Base-by-base conservation (phyloP, 2,329 filamentous ascomycete species). In the Penicillium sp. region DNA sequence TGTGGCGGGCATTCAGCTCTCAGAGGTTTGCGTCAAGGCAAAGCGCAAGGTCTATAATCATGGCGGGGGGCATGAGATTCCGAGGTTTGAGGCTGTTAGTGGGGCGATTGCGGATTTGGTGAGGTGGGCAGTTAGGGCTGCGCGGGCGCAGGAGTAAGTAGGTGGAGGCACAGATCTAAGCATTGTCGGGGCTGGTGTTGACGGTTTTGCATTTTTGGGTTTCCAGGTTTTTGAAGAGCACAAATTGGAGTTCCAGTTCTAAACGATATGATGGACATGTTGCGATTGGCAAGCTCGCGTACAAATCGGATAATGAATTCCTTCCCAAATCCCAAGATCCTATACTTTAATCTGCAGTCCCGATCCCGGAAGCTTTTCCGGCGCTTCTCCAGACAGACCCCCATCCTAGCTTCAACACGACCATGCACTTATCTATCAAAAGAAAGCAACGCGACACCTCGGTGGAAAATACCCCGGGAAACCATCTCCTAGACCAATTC, bases 61-160 rank as follows among this genome's bases (percentile, higher is more conserved):
- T 69, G 71, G 69, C 0, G 79, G 79, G 7, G 79, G 79, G 0
- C 79, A 81, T 74, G 79, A 81, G 62, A 78, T 81, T 63, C 79
- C 79, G 8, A 67, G 79, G 35, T 71, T 54, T 6, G 64, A 62
- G 9, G 60, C 15, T 17, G 76, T 79, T 19, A 76, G 69, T 44
- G 61, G 66, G 19, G 61, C 64, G 7, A 73, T 80, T 56, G 75
- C 73, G 8, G 68, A 69, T 47, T 58, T 76, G 56, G 66, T 77
- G 17, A 55, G 70, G 38, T 76, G 74, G 75, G 73, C 61, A n/a
- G 52, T 70, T 58, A 46, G 45, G 30, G 65, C 62, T 52, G 66
- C 55, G n/a, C 38, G 44, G 26, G 35, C 19, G 31, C 26, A 44
- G 17, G 6, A 26, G 7, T 29, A 35, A 13, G 29, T 47, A 5